Percentiles rank a stretch among this genome's conserved stretches.
Evolutionary conservation across 139 green algal genomes (phyloP).

Genomic region (Volvox africanus): DNA sequence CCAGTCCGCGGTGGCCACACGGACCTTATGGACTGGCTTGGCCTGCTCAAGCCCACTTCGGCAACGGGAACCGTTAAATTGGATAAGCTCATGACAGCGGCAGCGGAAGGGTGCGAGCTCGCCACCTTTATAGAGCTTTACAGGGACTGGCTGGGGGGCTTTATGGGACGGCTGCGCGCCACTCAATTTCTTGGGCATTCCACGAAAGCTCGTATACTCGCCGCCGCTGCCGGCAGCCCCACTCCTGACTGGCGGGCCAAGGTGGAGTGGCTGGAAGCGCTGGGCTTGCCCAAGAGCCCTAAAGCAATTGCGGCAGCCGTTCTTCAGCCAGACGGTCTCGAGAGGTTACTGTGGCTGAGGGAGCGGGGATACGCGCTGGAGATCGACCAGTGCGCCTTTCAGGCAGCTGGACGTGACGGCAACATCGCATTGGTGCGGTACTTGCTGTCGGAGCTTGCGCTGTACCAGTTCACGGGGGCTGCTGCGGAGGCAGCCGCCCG

Average conservation of each 20-base stretch:
- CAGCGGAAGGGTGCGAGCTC: neutral
- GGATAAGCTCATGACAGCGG: neutral
- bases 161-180: no score
- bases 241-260: slow-evolving; percentile 4
- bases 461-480: neutral
- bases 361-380: neutral
- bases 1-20: neutral
- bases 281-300: neutral
- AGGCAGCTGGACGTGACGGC: neutral
- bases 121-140: neutral
- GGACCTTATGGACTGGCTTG: neutral
- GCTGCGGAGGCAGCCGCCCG: neutral
- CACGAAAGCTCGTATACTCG: no score
- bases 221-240: neutral
- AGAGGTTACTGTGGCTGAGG: neutral
- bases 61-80: no score
- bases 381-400: neutral
- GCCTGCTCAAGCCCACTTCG: no score
- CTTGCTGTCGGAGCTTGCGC: neutral
- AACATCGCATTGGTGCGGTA: neutral
- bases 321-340: neutral
- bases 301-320: no score
- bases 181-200: no score
- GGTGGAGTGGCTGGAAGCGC: neutral
- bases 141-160: no score